Percentiles rank a stretch among this genome's conserved stretches.
These are phyloP conservation scores for Apiospora sp. DNA, from an alignment of 2,329 filamentous ascomycete genomes.

Conservation along the genomic window DNA sequence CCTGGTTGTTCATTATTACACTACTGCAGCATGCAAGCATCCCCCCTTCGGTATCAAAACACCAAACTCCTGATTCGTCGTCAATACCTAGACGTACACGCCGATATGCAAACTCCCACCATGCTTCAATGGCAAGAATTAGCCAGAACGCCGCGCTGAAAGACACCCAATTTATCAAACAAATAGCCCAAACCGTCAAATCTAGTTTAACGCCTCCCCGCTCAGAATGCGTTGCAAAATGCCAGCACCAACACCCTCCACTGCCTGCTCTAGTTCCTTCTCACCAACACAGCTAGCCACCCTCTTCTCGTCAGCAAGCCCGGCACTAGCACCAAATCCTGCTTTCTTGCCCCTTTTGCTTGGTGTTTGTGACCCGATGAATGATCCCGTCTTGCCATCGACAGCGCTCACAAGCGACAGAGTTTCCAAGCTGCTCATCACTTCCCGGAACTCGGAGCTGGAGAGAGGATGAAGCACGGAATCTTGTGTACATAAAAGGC, in stretches of 20 bases:
- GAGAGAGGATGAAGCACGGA: slow-evolving; percentile 90
- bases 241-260: slow-evolving; percentile 67
- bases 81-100: neutral
- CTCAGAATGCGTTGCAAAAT: slow-evolving; percentile 70
- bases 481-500: slow-evolving; percentile 81
- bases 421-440: slow-evolving; percentile 88
- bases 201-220: slow-evolving; percentile 65
- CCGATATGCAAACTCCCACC: slow-evolving; percentile 2
- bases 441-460: slow-evolving; percentile 92
- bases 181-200: neutral
- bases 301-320: slow-evolving; percentile 74
- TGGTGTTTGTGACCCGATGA: slow-evolving; percentile 71
- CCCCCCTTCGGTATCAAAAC: slow-evolving; percentile 4
- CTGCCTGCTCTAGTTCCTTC: slow-evolving; percentile 76
- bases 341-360: slow-evolving; percentile 71
- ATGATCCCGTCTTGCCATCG: slow-evolving; percentile 75
- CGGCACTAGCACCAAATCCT: slow-evolving; percentile 54
- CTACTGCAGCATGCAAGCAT: neutral
- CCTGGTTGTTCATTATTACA: neutral
- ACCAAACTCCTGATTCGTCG: neutral
- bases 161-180: neutral
- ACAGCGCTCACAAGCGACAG: slow-evolving; percentile 78
- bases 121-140: slow-evolving; percentile 13
- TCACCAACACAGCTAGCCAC: slow-evolving; percentile 83
- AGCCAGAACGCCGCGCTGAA: slow-evolving; percentile 22